These are phyloP conservation scores for Balansia obtecta DNA, from an alignment of 2,329 filamentous ascomycete genomes.

Conservation along the genomic window DNA sequence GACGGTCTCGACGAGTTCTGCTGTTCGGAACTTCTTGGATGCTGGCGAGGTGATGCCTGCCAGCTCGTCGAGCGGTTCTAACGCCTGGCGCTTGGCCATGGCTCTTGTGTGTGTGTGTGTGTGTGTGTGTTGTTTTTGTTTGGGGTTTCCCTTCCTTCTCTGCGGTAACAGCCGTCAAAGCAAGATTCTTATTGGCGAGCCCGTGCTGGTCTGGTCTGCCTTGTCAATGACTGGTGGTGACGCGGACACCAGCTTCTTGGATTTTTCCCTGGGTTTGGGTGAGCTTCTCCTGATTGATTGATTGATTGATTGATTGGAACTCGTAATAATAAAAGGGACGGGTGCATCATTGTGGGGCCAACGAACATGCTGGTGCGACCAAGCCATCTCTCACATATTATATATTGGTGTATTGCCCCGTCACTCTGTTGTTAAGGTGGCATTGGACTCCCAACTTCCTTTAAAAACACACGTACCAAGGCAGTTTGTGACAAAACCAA, in stretches of 20 bases:
- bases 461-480: too few species aligned
- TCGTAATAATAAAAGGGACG: conserved; percentile 6
- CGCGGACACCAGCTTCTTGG: background rate
- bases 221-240: background rate
- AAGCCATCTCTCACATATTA: too few species aligned
- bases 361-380: background rate
- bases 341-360: conserved; percentile 6
- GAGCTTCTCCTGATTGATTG: background rate
- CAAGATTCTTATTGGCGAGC: background rate
- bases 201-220: background rate
- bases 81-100: conserved; percentile 45
- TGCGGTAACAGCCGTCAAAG: too few species aligned
- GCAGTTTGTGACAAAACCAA: too few species aligned
- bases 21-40: conserved; percentile 44
- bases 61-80: conserved; percentile 47
- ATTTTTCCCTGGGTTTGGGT: background rate
- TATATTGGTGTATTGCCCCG: too few species aligned
- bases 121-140: background rate
- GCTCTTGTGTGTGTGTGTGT: too few species aligned
- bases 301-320: too few species aligned
- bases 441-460: too few species aligned
- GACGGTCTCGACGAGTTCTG: too few species aligned
- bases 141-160: background rate
- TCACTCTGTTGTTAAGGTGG: too few species aligned
- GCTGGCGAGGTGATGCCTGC: conserved; percentile 42